These are phyloP conservation scores for Mariannaea sp. DNA, from an alignment of 2,329 filamentous ascomycete genomes.

Conservation along the genomic window DNA sequence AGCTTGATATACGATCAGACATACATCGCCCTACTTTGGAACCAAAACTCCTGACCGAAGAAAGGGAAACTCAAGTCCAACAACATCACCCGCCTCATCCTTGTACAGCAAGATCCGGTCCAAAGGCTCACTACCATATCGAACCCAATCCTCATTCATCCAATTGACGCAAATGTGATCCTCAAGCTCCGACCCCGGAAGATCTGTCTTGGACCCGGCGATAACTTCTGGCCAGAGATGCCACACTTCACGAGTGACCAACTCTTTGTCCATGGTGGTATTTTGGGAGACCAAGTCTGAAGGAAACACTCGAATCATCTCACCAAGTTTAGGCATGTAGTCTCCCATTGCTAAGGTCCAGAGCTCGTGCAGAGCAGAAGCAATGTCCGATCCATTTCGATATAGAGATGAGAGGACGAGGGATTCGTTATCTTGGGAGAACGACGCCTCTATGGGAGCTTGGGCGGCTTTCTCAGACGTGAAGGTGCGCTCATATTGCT, in stretches of 20 bases:
- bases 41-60: constrained; percentile 38
- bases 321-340: constrained; percentile 26
- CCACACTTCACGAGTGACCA: constrained; percentile 33
- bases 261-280: constrained; percentile 17
- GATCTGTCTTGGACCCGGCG: constrained; percentile 27
- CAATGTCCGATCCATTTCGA: constrained; percentile 31
- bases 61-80: constrained; percentile 43
- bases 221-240: constrained; percentile 37
- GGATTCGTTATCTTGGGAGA: constrained; percentile 36
- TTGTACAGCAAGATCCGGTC: constrained; percentile 41
- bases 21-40: background rate
- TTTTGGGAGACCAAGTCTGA: constrained; percentile 25
- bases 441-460: constrained; percentile 17
- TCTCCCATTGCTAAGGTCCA: constrained; percentile 34
- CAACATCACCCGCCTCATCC: constrained; percentile 31
- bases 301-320: constrained; percentile 36
- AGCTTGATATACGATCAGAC: too few species aligned
- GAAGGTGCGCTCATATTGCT: constrained; percentile 24
- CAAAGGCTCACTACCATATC: constrained; percentile 43
- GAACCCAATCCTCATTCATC: constrained; percentile 43
- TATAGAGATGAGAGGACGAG: constrained; percentile 30
- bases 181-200: constrained; percentile 34
- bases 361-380: constrained; percentile 26
- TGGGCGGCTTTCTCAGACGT: background rate
- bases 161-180: constrained; percentile 38